These are phyloP conservation scores for Zasmidium citrigriseum DNA, from an alignment of 2,329 filamentous ascomycete genomes.

Conservation along the genomic window DNA sequence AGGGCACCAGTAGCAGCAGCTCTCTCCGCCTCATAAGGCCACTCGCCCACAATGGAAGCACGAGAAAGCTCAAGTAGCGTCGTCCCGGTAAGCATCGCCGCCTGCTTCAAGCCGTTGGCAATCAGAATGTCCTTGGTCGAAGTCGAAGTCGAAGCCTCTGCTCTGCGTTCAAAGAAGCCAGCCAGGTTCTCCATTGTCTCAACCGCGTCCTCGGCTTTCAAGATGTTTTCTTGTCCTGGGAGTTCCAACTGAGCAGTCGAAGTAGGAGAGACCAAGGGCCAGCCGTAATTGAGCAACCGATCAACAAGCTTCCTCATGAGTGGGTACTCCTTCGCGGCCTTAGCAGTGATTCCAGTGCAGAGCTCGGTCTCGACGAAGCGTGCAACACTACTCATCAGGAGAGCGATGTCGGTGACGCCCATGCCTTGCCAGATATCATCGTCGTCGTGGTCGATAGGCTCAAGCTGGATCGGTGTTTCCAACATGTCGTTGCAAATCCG, in stretches of 20 bases:
- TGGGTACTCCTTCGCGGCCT: slow-evolving; percentile 9
- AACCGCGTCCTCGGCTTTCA: slow-evolving; percentile 7
- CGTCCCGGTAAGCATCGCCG: neutral
- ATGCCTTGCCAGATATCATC: neutral
- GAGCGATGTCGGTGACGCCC: slow-evolving; percentile 7
- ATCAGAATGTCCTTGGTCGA: neutral
- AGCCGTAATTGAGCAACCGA: slow-evolving; percentile 12
- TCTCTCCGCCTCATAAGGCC: neutral
- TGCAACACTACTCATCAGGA: slow-evolving; percentile 13
- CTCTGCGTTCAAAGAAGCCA: slow-evolving; percentile 5
- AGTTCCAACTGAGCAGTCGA: slow-evolving; percentile 1
- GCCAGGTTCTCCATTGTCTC: slow-evolving; percentile 14
- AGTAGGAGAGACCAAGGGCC: slow-evolving; percentile 6
- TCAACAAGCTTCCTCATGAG: slow-evolving; percentile 3
- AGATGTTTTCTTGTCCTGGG: slow-evolving; percentile 10
- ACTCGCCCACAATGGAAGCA: neutral
- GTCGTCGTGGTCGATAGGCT: neutral
- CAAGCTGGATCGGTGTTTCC: neutral
- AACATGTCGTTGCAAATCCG: too few relatives aligned
- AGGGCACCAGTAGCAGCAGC: neutral
- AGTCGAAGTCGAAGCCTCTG: neutral
- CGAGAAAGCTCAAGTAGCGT: too few relatives aligned
- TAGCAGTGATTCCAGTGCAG: slow-evolving; percentile 7
- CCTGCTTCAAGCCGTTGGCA: neutral
- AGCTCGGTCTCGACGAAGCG: slow-evolving; percentile 17